Base-by-base conservation (phyloP, 495 filamentous ascomycete genomes). In the Penicillium taxi region DNA sequence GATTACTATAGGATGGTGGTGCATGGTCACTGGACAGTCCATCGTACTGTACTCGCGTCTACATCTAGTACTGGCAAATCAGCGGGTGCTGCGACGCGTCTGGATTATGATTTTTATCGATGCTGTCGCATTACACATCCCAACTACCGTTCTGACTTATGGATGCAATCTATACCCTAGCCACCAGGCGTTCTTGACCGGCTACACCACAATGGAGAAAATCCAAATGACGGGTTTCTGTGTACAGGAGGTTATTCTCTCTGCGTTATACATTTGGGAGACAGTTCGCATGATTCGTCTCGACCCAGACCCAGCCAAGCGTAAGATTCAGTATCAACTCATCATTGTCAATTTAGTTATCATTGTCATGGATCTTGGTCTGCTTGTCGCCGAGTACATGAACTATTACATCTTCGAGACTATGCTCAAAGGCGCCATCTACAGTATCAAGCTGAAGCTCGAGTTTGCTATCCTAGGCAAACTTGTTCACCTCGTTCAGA, bases 1-100 rank as follows among this genome's bases (percentile, higher is more conserved):
- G 9, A 44, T 72, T 31, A 67, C 66, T 18, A 37, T 75, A 13
- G 78, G 79, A 12, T 84, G 78, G 80, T 73, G 64, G 37, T 48
- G 45, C 13, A 81, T 81, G 76, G 75, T 84, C 3, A 79, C 76
- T 0, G 78, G 77, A 12, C 78, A 82, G 52, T 75, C 75, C 4
- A 47, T 82, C 26, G 78, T 84, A 8, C 63, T 84, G 13, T 84
- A 77, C 58, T 82, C 78, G 2, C 71, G 80, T n/a, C 67, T 84
- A 4, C 75, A 82, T 47, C 58, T 82, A 26, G 63, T 84, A 24
- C 55, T 74, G 19, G 58, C 59, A 16, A 70, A 73, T 17, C 58
- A 57, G n/a, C 58, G 55, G 17, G 50, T 67, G 12, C 60, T 81
- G 2, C 66, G 70, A 14, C 53, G 58, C 20, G 67, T 81, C 1